These are phyloP conservation scores for Theobroma cacao DNA, from an alignment of 345 rosid genomes.

Conservation along the genomic window DNA sequence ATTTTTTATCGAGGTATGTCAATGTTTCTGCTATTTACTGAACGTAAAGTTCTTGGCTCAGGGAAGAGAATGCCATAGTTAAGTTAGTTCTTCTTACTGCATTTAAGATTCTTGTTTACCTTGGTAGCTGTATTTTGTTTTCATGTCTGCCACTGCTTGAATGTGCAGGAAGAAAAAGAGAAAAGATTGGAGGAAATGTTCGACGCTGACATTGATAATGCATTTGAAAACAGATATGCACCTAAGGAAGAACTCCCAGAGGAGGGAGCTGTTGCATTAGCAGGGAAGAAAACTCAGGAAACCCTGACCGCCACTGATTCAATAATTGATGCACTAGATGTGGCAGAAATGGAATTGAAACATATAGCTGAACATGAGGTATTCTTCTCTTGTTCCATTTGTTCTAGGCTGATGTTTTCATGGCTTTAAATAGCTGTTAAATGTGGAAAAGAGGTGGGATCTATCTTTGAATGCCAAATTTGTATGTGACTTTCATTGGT, in stretches of 20 bases:
- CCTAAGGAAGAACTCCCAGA: constrained; percentile 76
- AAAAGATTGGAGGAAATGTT: constrained; percentile 92
- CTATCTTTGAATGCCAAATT: background rate
- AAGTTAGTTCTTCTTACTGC: background rate
- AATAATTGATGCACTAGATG: constrained; percentile 71
- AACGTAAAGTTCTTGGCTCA: background rate
- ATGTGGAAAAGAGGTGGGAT: background rate
- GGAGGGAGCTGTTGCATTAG: constrained; percentile 89
- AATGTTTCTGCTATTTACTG: background rate
- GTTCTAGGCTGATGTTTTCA: background rate
- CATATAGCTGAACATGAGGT: constrained; percentile 78
- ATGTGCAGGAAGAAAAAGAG: constrained; percentile 91
- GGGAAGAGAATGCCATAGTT: background rate
- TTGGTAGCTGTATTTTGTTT: background rate
- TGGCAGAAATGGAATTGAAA: constrained; percentile 66
- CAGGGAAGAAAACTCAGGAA: constrained; percentile 81
- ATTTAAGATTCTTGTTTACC: background rate
- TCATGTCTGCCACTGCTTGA: constrained; percentile 2
- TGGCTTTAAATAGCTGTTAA: constrained; percentile 1
- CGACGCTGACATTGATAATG: constrained; percentile 77
- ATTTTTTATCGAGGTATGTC: constrained; percentile 82
- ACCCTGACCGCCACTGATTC: constrained; percentile 77
- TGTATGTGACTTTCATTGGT: background rate
- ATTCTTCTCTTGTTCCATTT: background rate
- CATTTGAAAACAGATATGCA: constrained; percentile 56